Evolutionary conservation across 768 basidiomycete genomes (phyloP).

Genomic region (Collybiopsis luxurians): DNA sequence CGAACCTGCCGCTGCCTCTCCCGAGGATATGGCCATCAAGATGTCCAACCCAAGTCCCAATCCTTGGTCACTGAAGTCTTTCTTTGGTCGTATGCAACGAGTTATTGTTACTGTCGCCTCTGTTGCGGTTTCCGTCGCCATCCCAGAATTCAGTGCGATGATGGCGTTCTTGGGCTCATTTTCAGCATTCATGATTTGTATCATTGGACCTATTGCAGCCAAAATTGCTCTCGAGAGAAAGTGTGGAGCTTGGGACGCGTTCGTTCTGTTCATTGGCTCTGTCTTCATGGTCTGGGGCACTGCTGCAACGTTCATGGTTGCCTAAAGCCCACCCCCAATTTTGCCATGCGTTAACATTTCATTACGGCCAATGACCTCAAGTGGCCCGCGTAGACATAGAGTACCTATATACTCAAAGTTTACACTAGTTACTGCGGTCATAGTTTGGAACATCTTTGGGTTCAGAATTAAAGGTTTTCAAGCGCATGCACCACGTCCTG

Average conservation of each 20-base stretch:
- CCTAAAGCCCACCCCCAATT: no score
- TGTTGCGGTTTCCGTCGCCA: conserved; percentile 65
- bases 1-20: conserved; percentile 37
- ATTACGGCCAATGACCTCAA: no score
- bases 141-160: conserved; percentile 78
- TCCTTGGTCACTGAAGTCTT: conserved; percentile 32
- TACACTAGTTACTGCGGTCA: no score
- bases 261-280: conserved; percentile 47
- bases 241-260: conserved; percentile 50
- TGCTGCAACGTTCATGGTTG: conserved; percentile 52
- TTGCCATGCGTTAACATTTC: no score
- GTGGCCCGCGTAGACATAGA: no score
- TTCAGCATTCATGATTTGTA: conserved; percentile 72
- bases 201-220: conserved; percentile 74
- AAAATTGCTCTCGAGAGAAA: conserved; percentile 57
- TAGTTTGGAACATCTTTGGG: no score
- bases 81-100: conserved; percentile 53
- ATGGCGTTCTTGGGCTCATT: conserved; percentile 95
- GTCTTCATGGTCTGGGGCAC: conserved; percentile 83
- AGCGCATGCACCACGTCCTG: background rate
- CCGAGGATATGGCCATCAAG: conserved; percentile 38
- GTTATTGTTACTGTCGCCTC: conserved; percentile 55
- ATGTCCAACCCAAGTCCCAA: background rate
- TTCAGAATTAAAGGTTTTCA: no score
- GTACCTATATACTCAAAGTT: no score